Base-by-base conservation (phyloP, 129 eudicot genomes). In the Saussurea involucrata region DNA sequence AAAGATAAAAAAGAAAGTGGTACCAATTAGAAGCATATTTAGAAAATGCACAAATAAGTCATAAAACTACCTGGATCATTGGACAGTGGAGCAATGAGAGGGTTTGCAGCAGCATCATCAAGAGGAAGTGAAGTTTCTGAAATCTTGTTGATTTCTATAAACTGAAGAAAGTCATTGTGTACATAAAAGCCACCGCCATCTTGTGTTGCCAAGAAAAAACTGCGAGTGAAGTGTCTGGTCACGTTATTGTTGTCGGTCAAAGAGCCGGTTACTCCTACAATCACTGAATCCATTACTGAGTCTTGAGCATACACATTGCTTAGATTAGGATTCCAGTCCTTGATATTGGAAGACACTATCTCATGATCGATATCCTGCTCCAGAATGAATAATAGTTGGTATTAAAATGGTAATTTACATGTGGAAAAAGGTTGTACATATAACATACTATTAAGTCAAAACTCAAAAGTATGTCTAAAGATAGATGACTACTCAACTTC, bases 151-250 rank as follows among this genome's bases (percentile, higher is more conserved):
- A 57, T 24, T 27, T 80, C 82, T 11, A 69, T 34, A 31, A 63
- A 76, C 29, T 79, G 78, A 57, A 80, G 82, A 65, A 84, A 53
- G 33, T 79, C 84, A 58, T 84, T 84, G 31, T 57, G 73, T 22
- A 84, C 84, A 73, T 75, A 84, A 68, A 74, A 84, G 17, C 87
- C 87, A 5, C 86, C 86, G 1, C 74, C 80, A 28, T 66, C 75
- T 84, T 84, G 84, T 55, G 71, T 75, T 8, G 87, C 87, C 82
- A 84, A 66, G n/a, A 71, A 40, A 66, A 84, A 84, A 0, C 84
- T 84, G 15, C 72, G 84, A 20, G 84, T 53, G 68, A 84, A 84
- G 60, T 71, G 27, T 77, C 63, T 84, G 10, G 66, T 12, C 60
- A 75, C 68, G 8, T 76, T 27, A 66, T 80, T 79, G 10, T 28